phyloP scores from a whole-genome alignment of 1,284 basidiomycete species.

The Exsudoporus floridanus region DNA sequence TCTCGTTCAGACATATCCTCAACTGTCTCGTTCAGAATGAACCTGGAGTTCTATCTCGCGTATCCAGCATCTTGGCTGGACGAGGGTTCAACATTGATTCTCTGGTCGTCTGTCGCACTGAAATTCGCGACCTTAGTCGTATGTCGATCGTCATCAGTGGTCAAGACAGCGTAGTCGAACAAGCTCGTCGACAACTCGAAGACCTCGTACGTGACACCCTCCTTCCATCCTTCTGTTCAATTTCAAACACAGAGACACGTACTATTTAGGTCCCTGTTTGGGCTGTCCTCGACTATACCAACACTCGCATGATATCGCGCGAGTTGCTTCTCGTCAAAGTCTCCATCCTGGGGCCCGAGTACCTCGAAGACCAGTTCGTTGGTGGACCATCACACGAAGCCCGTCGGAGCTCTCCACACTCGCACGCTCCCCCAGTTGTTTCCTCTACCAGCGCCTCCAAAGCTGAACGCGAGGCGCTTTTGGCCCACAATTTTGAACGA shows the following conservation, averaged over 20 bases:
- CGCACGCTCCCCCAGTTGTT: background rate
- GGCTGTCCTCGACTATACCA: constrained; percentile 95
- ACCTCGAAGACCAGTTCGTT: constrained; percentile 85
- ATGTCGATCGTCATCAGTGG: constrained; percentile 98
- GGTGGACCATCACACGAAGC: constrained; percentile 83
- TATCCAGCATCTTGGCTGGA: constrained; percentile 96
- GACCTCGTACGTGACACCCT: constrained; percentile 68
- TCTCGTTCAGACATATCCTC: constrained; percentile 76
- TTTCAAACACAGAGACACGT: background rate
- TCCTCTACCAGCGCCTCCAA: constrained; percentile 43
- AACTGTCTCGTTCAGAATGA: constrained; percentile 99
- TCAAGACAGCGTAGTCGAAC: constrained; percentile 97
- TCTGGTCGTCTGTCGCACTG: constrained; percentile 96
- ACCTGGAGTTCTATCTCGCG: constrained; percentile 96
- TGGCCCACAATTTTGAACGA: constrained; percentile 77
- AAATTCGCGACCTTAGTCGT: constrained; percentile 94
- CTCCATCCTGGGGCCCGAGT: constrained; percentile 96
- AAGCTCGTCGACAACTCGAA: constrained; percentile 90
- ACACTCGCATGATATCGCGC: constrained; percentile 84
- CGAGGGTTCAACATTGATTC: constrained; percentile 99
- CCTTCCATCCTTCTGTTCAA: background rate
- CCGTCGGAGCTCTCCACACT: constrained; percentile 36
- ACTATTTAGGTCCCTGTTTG: constrained; percentile 84
- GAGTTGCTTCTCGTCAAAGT: constrained; percentile 90
- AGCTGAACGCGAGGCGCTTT: constrained; percentile 63